A percentile compares a stretch with the other conserved stretches of the same genome.
Evolutionary conservation across 1,284 basidiomycete species (phyloP).

Genomic region (Entoloma clypeatum): DNA sequence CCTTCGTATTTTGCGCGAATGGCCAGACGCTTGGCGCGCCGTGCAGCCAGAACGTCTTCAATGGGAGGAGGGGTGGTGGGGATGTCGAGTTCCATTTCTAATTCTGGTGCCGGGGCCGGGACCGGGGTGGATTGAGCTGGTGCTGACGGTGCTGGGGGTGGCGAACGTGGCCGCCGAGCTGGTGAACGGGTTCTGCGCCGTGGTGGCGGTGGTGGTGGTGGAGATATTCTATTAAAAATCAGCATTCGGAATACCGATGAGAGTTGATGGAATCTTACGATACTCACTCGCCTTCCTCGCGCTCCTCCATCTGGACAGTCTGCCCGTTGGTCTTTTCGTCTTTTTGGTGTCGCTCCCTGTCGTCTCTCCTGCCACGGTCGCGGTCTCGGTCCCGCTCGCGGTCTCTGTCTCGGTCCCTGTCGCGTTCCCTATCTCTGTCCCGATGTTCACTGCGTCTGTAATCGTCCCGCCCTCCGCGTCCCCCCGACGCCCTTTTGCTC

Average conservation of each 20-base stretch:
- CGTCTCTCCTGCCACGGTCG: constrained; percentile 19
- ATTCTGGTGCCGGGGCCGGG: constrained; percentile 23
- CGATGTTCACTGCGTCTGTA: constrained; percentile 15
- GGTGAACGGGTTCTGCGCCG: constrained; percentile 19
- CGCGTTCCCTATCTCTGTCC: constrained; percentile 28
- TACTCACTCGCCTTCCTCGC: constrained; percentile 74
- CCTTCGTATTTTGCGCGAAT: constrained; percentile 81
- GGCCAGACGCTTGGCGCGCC: constrained; percentile 78
- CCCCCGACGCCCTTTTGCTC: constrained; percentile 28
- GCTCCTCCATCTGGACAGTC: constrained; percentile 8
- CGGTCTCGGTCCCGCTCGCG: constrained; percentile 17
- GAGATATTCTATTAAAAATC: constrained; percentile 54
- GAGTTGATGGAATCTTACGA: constrained; percentile 22
- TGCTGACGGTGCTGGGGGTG: constrained; percentile 22
- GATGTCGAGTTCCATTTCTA: constrained; percentile 59
- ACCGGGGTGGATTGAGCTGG: constrained; percentile 7
- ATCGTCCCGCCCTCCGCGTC: constrained; percentile 18
- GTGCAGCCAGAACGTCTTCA: constrained; percentile 72
- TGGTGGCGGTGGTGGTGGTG: constrained; percentile 31
- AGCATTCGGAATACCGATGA: constrained; percentile 10
- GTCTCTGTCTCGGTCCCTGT: constrained; percentile 20
- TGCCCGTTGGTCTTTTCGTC: constrained; percentile 16
- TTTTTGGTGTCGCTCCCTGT: constrained; percentile 18
- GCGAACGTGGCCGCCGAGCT: constrained; percentile 21
- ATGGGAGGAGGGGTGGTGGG: constrained; percentile 56